phyloP scores from a whole-genome alignment of 306 rosid species.

The Pterocarpus santalinus region DNA sequence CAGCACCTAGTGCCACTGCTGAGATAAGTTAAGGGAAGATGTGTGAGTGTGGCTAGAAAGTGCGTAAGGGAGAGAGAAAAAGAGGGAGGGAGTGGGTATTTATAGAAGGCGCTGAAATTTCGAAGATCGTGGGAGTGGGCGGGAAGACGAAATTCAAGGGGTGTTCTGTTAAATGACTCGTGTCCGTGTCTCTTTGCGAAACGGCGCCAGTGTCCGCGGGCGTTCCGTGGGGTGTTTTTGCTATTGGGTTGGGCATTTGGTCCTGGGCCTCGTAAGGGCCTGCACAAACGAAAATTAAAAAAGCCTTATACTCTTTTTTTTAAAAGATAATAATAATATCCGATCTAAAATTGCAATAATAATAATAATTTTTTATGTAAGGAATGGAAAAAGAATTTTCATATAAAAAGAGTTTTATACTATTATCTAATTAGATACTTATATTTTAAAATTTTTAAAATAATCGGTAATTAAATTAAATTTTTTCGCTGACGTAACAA shows the following conservation, averaged over 20 bases:
- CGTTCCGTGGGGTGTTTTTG: neutral
- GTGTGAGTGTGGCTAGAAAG: neutral
- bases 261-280: neutral
- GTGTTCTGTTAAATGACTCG: neutral
- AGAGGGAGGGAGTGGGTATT: neutral
- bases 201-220: neutral
- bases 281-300: neutral
- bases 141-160: constrained; percentile 49
- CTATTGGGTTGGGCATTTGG: neutral
- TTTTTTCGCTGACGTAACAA: no score
- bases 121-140: constrained; percentile 5
- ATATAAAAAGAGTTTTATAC: no score
- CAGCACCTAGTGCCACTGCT: neutral
- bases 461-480: no score
- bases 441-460: no score
- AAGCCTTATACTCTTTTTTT: no score
- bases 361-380: no score
- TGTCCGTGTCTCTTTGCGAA: neutral
- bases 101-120: constrained; percentile 37
- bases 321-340: no score
- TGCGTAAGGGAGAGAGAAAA: neutral
- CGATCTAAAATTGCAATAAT: no score
- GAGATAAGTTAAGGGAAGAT: neutral
- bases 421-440: no score
- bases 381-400: no score